phyloP scores from a whole-genome alignment of 345 rosid genomes.

The Eucalyptus sideroxylon region DNA sequence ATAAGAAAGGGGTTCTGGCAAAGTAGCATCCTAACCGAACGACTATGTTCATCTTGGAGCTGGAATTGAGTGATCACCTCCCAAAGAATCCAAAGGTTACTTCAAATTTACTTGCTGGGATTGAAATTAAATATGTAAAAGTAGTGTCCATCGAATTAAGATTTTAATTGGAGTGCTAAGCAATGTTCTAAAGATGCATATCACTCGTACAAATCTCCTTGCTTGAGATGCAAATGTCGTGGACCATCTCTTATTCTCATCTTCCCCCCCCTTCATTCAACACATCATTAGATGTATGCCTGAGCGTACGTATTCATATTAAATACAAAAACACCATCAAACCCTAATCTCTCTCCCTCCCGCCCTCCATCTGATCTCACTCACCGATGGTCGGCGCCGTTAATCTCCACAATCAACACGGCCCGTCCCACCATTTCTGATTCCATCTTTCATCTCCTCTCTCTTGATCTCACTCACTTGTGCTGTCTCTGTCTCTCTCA shows the following conservation, averaged over 20 bases:
- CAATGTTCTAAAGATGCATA: not conserved
- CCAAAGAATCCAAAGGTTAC: not conserved
- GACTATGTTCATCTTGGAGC: not conserved
- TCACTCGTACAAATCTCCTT: not conserved
- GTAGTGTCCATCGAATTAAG: not conserved
- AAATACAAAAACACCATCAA: not conserved
- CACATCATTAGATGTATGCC: not conserved
- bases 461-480: not conserved
- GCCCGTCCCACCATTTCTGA: not conserved
- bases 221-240: not conserved
- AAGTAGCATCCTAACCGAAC: not conserved
- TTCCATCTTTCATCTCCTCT: not conserved
- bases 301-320: not conserved
- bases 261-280: not conserved
- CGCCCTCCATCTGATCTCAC: not conserved
- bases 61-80: not conserved
- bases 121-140: not conserved
- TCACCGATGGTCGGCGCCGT: not conserved
- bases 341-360: not conserved
- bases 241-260: not conserved
- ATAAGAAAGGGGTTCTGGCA: not conserved
- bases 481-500: not conserved
- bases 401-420: not conserved
- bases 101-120: not conserved
- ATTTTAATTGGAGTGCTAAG: not conserved